Evolutionary conservation across 495 filamentous ascomycete species (phyloP), one percentile per base, ranked within the genome.

Genomic region (Hyphodiscus hymeniophilus): DNA sequence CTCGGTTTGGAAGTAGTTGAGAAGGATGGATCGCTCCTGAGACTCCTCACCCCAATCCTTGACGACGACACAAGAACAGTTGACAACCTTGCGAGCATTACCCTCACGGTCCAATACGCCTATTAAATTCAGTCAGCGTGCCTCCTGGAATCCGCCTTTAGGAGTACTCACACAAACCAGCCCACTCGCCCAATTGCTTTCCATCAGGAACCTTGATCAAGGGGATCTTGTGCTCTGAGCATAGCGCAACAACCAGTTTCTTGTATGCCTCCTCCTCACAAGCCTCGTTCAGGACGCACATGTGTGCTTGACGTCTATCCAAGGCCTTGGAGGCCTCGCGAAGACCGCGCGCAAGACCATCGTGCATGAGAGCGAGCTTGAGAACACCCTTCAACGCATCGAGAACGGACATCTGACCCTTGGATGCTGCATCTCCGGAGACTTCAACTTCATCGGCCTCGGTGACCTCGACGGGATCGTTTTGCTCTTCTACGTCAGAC

Each of bases 261-360:
- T 98, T 98, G 78, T 98, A 98, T 54, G 92, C 91, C 78, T 98
- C 92, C 80, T 98, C 94, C 75, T 97, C 92, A 75, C 92, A 98
- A 53, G 77, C 82, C 79, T 98, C 92, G 77, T 97, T 97, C 49
- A 98, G 80, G 59, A 98, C 92, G 72, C 94, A 97, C 88, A 98
- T 95, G 72, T 98, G 94, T 22, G 92, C 92, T 78, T 98, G 87
- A 57, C 94, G 86, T 60, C 92, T 79, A 72, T 97, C 94, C 51
- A 98, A 85, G 43, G 92, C 89, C 81, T 98, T 98, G 74, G 80
- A 84, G 44, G 94, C 94, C 74, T 98, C 92, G 57, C 94, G 89
- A 50, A 98, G 85, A 69, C 92, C 92, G 65, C 92, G 92, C 53
- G 92, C 94, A 52, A 98, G 89, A 66, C 92, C 92, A 68, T 98